Conservation (phyloP, 78 protist genomes). For the Parvularia atlantis region DNA sequence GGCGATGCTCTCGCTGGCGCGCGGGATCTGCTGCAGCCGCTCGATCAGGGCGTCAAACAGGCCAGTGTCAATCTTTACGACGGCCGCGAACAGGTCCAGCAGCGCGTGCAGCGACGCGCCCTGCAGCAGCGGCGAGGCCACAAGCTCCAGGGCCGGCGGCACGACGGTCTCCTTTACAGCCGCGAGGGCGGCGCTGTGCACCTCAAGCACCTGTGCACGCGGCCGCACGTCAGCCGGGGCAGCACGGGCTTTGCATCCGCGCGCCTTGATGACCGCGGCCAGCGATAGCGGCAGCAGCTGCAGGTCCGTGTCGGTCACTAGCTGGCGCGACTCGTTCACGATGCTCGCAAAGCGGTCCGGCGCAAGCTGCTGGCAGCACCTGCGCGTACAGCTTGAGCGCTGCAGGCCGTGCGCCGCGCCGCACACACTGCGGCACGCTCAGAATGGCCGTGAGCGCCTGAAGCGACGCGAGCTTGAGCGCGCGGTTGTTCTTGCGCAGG, state of each 20-base stretch:
- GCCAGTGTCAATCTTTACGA: not conserved
- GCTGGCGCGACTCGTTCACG: not conserved
- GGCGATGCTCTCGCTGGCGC: no score
- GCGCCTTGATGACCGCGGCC: not conserved
- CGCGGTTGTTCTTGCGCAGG: conserved; percentile 33
- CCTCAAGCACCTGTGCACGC: no score
- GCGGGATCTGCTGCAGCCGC: no score
- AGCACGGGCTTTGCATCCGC: no score
- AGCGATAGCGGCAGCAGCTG: conserved; percentile 26
- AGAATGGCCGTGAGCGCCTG: not conserved
- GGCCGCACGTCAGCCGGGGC: not conserved
- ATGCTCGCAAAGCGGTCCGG: not conserved
- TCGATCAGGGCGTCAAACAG: no score
- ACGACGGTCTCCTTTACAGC: not conserved
- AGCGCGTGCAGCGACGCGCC: conserved; percentile 58
- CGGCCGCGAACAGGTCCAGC: not conserved
- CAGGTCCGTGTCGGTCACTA: conserved; percentile 35
- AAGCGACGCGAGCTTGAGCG: conserved; percentile 30
- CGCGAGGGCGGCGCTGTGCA: not conserved
- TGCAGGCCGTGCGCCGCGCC: not conserved
- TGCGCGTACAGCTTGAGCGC: not conserved
- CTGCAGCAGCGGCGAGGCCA: conserved; percentile 60
- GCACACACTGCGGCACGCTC: no score
- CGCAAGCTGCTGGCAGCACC: not conserved
- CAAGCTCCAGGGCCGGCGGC: conserved; percentile 41